Evolutionary conservation across 495 filamentous ascomycete species (phyloP).

Genomic region (Tuber microsphaerosporum): DNA sequence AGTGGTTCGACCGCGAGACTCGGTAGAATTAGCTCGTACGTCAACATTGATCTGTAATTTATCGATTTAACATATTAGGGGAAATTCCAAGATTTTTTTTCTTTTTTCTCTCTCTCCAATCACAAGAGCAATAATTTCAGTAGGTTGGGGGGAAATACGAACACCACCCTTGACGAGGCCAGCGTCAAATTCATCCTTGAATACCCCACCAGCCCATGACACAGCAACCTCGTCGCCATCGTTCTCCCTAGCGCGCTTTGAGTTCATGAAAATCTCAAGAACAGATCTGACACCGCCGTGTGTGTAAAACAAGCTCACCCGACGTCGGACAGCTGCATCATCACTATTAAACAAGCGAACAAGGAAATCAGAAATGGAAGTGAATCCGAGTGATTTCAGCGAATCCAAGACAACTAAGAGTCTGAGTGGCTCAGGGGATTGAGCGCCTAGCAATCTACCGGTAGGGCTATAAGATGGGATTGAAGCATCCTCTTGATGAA

Average conservation of each 20-base stretch:
- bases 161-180: constrained; percentile 37
- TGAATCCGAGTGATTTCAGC: constrained; percentile 31
- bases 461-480: constrained; percentile 21
- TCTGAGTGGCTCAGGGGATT: constrained; percentile 31
- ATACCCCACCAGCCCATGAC: constrained; percentile 34
- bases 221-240: constrained; percentile 32
- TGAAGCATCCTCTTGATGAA: constrained; percentile 5
- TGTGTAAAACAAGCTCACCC: constrained; percentile 34
- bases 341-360: constrained; percentile 30
- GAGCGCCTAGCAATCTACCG: constrained; percentile 16
- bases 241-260: constrained; percentile 32
- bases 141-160: constrained; percentile 20
- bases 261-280: constrained; percentile 35
- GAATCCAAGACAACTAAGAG: constrained; percentile 31
- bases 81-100: background rate
- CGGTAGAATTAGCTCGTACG: constrained; percentile 33
- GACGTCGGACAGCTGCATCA: constrained; percentile 30
- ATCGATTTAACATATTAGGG: background rate
- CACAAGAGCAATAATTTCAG: background rate
- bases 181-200: constrained; percentile 35
- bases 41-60: constrained; percentile 31
- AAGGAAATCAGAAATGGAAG: constrained; percentile 31
- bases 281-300: constrained; percentile 34
- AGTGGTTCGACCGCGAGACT: constrained; percentile 33
- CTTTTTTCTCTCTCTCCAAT: background rate